Evolutionary conservation across 2,329 filamentous ascomycete species (phyloP), one percentile per base, ranked within the genome.

Genomic region (Sclerotinia glacialis): DNA sequence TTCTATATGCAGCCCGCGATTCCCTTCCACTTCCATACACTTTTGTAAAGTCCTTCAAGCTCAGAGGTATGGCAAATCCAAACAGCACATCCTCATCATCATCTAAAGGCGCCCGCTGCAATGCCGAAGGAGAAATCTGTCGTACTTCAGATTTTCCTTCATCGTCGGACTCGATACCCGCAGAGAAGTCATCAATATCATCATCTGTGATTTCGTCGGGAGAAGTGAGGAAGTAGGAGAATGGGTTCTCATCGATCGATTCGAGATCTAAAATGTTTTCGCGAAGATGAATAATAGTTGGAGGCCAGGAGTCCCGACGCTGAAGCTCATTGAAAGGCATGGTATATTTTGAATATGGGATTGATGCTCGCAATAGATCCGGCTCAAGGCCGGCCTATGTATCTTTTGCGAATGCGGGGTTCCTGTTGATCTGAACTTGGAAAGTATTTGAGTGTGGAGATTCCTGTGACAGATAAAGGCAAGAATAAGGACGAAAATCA

Each of bases 241-340:
- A 75, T 5, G 75, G 75, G 65, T 77, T 71, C 12, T 73, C 73
- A 53, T 77, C 75, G 40, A 76, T 76, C 3, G 61, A 55, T n/a
- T 71, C 68, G 12, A 68, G 56, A 11, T 71, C 67, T 8, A 52
- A 55, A 9, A 73, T 68, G n/a, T 67, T 62, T 16, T 68, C 67
- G 16, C 61, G 55, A 44, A 77, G 50, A 40, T 71, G 73, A 14
- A 76, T 55, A 21, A 76, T 73, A 18, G 75, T 76, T 47, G 75
- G 75, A 28, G 75, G 75, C 74, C 74, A 77, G 5, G 75, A 76
- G 67, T 76, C 75, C 8, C 75, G 69, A 14, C 75, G 70, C 9
- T 73, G 69, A 47, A 74, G 71, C 44, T 63, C 37, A 40, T 64
- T 68, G 34, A 68, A 68, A 56, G 65, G 67, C 67, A 68, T 68